phyloP scores from a whole-genome alignment of 1,139 yeast species.

The Taphrina flavorubra region DNA sequence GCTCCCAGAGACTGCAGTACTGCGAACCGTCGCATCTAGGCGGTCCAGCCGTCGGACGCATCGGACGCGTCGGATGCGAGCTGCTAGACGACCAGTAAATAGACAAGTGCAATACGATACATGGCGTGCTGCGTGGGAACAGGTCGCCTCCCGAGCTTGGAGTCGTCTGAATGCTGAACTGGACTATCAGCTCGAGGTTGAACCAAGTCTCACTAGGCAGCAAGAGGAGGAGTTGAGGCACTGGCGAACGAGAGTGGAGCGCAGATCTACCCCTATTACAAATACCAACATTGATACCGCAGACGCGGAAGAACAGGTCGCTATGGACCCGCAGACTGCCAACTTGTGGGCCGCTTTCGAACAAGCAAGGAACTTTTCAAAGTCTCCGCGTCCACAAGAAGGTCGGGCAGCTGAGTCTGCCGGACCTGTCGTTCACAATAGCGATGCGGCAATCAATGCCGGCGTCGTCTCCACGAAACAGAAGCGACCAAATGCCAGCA shows the following conservation, averaged over 20 bases:
- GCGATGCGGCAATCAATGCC: not conserved
- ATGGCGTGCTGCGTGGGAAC: slow-evolving; percentile 33
- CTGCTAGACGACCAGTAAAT: slow-evolving; percentile 2
- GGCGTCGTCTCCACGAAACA: not conserved
- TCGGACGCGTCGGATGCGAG: slow-evolving; percentile 9
- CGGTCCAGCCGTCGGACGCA: slow-evolving; percentile 4
- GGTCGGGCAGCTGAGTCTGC: not conserved
- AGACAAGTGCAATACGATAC: slow-evolving; percentile 20
- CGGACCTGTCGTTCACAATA: not conserved
- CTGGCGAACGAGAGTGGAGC: slow-evolving; percentile 34
- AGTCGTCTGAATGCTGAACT: slow-evolving; percentile 24
- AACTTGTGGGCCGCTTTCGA: slow-evolving; percentile 33
- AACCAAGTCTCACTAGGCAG: slow-evolving; percentile 11
- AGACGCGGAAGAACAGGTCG: not conserved
- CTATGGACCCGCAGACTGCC: slow-evolving; percentile 20
- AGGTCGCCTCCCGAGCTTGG: slow-evolving; percentile 24
- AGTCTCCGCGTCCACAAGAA: not conserved
- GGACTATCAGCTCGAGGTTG: not conserved
- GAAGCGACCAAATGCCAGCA: slow-evolving; percentile 18
- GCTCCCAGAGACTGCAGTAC: not conserved
- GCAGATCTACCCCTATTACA: slow-evolving; percentile 6
- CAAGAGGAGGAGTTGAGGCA: slow-evolving; percentile 27
- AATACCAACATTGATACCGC: not conserved
- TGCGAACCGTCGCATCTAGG: slow-evolving; percentile 26
- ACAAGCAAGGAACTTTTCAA: slow-evolving; percentile 26